Conservation (phyloP, 23 red algal species). For the Gracilariopsis chorda region DNA sequence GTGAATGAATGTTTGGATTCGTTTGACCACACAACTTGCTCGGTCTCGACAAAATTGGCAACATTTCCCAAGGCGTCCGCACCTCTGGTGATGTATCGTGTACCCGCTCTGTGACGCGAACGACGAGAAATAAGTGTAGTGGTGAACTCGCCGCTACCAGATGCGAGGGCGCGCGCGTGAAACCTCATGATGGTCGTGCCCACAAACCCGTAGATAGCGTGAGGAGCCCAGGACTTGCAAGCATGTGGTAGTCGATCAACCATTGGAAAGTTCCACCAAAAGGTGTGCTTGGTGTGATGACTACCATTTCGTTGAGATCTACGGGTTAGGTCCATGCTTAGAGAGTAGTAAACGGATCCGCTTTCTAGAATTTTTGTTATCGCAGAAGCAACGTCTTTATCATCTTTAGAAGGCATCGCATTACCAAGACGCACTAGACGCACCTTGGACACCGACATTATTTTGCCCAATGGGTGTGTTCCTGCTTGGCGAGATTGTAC, state of each 20-base stretch:
- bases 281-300: conserved; percentile 27
- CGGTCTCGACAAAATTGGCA: conserved; percentile 98
- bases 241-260: conserved; percentile 17
- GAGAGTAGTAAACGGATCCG: conserved; percentile 75
- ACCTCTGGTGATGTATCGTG: conserved; percentile 84
- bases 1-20: conserved; percentile 19
- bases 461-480: conserved; percentile 29
- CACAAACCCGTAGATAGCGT: conserved; percentile 80
- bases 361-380: conserved; percentile 84
- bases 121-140: conserved; percentile 75
- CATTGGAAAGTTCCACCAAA: conserved; percentile 94
- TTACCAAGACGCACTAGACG: conserved; percentile 54
- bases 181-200: conserved; percentile 63
- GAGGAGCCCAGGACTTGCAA: conserved; percentile 47
- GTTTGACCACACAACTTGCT: conserved; percentile 83
- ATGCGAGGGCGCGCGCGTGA: conserved; percentile 1
- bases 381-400: conserved; percentile 55
- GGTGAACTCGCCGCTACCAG: conserved; percentile 31
- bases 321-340: conserved; percentile 60
- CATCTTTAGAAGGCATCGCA: conserved; percentile 44
- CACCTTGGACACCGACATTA: conserved; percentile 55
- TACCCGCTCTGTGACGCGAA: conserved; percentile 79
- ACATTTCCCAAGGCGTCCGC: conserved; percentile 89
- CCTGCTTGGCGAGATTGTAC: conserved; percentile 62
- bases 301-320: conserved; percentile 4